Base-by-base conservation (phyloP, 768 basidiomycete species). In the Lactarius sanguifluus region DNA sequence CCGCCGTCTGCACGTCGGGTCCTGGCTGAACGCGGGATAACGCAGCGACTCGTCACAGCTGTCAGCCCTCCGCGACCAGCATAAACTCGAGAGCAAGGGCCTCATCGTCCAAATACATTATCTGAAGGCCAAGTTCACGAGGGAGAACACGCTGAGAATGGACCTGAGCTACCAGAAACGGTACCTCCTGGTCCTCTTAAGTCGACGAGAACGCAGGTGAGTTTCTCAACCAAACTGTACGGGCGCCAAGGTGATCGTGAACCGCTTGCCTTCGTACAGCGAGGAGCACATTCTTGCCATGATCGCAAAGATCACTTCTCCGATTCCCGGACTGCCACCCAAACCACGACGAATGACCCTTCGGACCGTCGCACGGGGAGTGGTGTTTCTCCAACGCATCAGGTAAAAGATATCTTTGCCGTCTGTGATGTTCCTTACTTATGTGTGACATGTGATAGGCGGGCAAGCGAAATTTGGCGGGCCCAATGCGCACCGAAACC, bases 91-190 rank as follows among this genome's bases (percentile, higher is more conserved):
- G 74, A 90, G 91, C 79, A 95, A 94, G 73, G 93, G 94, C 10
- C 80, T 98, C 23, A 87, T 98, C 58, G 85, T 92, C 9, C 94
- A 97, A 75, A 94, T 97, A 65, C 84, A 83, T 50, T 98, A 97
- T 77, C 81, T 98, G 71, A 96, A 98, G 75, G 90, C 91, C 62
- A 94, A 93, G 74, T 96, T 89, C 76, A 90, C 86, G 3, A 84
- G 96, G 30, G 97, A 99, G 78, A 85, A 88, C 12, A 81, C 82
- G 1, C 85, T 97, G 80, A 85, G 96, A 40, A 81, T 80, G 65
- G 88, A 87, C 71, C 81, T 98, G 55, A 80, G 82, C 18, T 87
- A 94, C 72, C 97, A 98, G 79, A 99, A 99, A 75, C 80, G 83
- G 57, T 98, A 98, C 75, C 81, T 98, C 13, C 79, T 95, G 10